phyloP scores from a whole-genome alignment of 371 early-diverging fungal species.

The Cokeromyces recurvatus region DNA sequence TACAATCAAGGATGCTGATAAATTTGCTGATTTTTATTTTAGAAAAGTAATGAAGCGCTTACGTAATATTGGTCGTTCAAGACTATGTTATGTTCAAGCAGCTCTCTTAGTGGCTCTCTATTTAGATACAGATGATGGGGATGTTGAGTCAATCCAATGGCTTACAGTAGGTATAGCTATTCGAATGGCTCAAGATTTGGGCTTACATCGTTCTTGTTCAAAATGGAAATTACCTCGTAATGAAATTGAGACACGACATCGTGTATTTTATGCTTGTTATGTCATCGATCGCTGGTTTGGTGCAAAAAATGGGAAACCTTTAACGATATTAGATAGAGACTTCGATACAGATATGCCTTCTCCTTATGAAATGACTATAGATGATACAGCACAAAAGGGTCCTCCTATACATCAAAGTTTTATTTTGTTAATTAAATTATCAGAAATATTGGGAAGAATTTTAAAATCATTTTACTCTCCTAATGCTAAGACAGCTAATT shows the following conservation, averaged over 20 bases:
- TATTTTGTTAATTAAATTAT: constrained; percentile 31
- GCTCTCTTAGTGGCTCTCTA: constrained; percentile 38
- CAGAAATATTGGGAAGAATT: constrained; percentile 42
- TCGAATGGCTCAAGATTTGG: constrained; percentile 66
- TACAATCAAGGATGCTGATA: constrained; percentile 18
- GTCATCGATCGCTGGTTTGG: constrained; percentile 54
- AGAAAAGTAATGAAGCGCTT: constrained; percentile 33
- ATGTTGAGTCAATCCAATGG: constrained; percentile 49
- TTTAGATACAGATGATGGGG: constrained; percentile 41
- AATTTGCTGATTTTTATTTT: constrained; percentile 34
- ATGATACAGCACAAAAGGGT: background rate
- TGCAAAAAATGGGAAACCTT: constrained; percentile 46
- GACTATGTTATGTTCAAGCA: constrained; percentile 42
- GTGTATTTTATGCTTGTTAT: constrained; percentile 62
- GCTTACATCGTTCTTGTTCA: constrained; percentile 57
- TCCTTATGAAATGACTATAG: constrained; percentile 29
- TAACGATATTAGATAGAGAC: constrained; percentile 47
- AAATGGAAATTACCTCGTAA: constrained; percentile 47
- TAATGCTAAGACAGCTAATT: constrained; percentile 33
- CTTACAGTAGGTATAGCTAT: constrained; percentile 58
- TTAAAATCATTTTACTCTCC: constrained; percentile 43
- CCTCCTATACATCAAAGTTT: constrained; percentile 28
- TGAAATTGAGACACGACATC: constrained; percentile 57
- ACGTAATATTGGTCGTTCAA: constrained; percentile 23
- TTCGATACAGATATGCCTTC: constrained; percentile 40